Evolutionary conservation across 805 yeast species (phyloP), one percentile per base, ranked within the genome.

Genomic region (Kodamaea fukazawae): DNA sequence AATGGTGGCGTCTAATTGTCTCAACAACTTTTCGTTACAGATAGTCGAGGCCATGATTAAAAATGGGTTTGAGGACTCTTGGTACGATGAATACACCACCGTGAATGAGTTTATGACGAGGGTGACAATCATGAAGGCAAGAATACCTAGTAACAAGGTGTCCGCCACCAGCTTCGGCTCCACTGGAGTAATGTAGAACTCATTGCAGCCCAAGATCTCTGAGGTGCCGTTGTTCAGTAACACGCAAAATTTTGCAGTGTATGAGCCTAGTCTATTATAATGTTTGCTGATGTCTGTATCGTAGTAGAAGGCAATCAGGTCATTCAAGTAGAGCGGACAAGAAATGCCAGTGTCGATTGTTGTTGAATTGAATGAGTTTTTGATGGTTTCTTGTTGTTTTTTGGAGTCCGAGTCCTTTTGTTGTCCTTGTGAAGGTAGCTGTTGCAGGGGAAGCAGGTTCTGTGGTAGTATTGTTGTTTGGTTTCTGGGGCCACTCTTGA

Each of bases 41-140:
- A 77, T 78, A 20, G 81, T 74, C 5, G 84, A 69, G 17, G 82
- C 82, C 42, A 65, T 50, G 50, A 68, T 63, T 40, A 79, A 50
- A 51, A 76, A 71, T 25, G 80, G 74, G 46, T 76, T 67, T 33
- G 72, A 53, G 22, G 85, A 60, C 59, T 79, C 87, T 61, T 75
- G 80, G 52, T 71, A 75, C 0, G 85, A 81, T 28, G 84, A 67
- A 39, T 51, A 58, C n/a, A 62, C 73, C 36, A 71, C 59, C 6
- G 69, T 61, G 43, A 73, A 53, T 27, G 63, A 44, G 27, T 76
- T 66, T 17, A 75, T 46, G 2, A 62, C 41, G n/a, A 66, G 64
- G 4, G 81, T 55, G 3, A 62, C 60, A 2, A 72, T 51, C 6
- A 76, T 55, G 13, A 71, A 60, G 11, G 58, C 57, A 1, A 65